phyloP scores from a whole-genome alignment of 2,329 filamentous ascomycete species.

The Fonsecaea nubica region DNA sequence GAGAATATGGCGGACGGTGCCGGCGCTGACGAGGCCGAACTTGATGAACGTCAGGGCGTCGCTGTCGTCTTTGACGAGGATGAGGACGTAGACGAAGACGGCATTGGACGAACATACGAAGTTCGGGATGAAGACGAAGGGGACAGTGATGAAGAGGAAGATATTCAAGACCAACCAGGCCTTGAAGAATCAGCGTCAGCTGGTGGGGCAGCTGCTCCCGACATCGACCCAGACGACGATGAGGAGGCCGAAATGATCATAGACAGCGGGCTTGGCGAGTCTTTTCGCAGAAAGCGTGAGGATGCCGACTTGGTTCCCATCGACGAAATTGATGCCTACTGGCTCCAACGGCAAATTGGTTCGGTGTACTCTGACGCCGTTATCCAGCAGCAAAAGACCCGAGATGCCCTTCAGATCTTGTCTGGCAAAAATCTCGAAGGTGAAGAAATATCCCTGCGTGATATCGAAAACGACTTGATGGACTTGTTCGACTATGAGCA shows the following conservation, averaged over 20 bases:
- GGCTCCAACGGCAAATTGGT: slow-evolving; percentile 92
- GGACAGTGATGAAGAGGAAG: slow-evolving; percentile 73
- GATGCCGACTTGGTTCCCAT: slow-evolving; percentile 69
- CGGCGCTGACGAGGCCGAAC: slow-evolving; percentile 71
- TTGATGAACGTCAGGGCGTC: slow-evolving; percentile 94
- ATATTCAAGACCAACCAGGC: slow-evolving; percentile 66
- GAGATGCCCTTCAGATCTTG: slow-evolving; percentile 80
- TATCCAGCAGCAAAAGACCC: slow-evolving; percentile 89
- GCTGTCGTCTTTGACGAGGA: slow-evolving; percentile 96
- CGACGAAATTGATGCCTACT: slow-evolving; percentile 95
- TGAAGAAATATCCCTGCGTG: slow-evolving; percentile 82
- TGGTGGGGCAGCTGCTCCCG: slow-evolving; percentile 50
- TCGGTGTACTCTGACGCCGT: slow-evolving; percentile 88
- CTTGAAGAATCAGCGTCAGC: slow-evolving; percentile 59
- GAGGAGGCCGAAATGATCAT: slow-evolving; percentile 74
- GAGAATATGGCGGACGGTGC: slow-evolving; percentile 79
- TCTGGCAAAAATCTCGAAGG: slow-evolving; percentile 75
- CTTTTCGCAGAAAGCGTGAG: slow-evolving; percentile 57
- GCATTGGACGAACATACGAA: slow-evolving; percentile 78
- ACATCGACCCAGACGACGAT: slow-evolving; percentile 58
- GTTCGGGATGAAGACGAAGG: slow-evolving; percentile 80
- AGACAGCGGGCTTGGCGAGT: slow-evolving; percentile 65
- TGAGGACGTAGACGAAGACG: slow-evolving; percentile 83
- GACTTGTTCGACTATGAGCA: slow-evolving; percentile 98
- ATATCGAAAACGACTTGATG: slow-evolving; percentile 98